Conservation (phyloP, 306 rosid species). For the Dalbergia cochinchinensis region DNA sequence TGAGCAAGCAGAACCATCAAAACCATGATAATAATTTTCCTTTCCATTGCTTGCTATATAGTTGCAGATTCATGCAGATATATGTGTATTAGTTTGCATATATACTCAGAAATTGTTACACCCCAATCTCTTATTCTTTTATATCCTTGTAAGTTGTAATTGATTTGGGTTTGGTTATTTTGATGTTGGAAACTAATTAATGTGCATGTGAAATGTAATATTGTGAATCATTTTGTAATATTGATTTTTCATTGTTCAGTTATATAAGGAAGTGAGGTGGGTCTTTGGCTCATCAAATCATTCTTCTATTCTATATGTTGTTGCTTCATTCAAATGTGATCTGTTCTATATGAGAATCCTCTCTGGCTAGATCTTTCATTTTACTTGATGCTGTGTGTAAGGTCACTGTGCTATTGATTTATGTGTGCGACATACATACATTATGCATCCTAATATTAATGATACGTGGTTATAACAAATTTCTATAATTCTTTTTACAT, state of each 20-base stretch:
- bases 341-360: slow-evolving; percentile 14
- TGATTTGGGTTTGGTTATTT: slow-evolving; percentile 29
- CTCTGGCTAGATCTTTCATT: slow-evolving; percentile 30
- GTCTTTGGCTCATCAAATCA: slow-evolving; percentile 23
- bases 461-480: background rate
- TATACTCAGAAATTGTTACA: slow-evolving; percentile 43
- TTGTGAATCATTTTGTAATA: slow-evolving; percentile 41
- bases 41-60: background rate
- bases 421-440: background rate
- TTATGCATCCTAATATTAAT: background rate
- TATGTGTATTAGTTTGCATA: slow-evolving; percentile 50
- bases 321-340: slow-evolving; percentile 26
- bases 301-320: background rate
- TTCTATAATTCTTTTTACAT: no score
- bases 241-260: slow-evolving; percentile 34
- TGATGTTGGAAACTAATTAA: slow-evolving; percentile 15
- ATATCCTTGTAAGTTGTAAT: slow-evolving; percentile 40
- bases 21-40: slow-evolving; percentile 41
- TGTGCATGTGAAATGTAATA: slow-evolving; percentile 36
- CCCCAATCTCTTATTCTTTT: slow-evolving; percentile 47
- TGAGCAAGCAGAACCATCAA: slow-evolving; percentile 51
- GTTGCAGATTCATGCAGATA: slow-evolving; percentile 11
- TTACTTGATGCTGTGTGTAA: background rate
- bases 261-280: slow-evolving; percentile 43
- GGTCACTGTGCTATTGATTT: background rate